These are phyloP conservation scores for Gynochthodes officinalis DNA, from an alignment of 257 asterid species.

Conservation along the genomic window DNA sequence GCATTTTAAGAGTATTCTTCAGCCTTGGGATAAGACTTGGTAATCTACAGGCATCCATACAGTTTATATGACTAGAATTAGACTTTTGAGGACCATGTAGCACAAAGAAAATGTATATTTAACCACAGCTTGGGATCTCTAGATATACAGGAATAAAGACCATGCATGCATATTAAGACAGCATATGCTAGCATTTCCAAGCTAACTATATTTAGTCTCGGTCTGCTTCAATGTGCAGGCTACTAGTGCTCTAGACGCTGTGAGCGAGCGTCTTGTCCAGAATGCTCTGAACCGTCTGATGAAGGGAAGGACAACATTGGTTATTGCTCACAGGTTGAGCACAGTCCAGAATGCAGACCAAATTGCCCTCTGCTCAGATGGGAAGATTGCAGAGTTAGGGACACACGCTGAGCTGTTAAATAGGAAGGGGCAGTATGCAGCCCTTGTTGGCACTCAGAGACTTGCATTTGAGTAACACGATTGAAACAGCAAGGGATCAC, in stretches of 20 bases:
- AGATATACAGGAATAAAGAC: background rate
- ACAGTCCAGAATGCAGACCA: conserved; percentile 87
- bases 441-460: conserved; percentile 82
- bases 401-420: conserved; percentile 73
- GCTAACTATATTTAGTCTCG: background rate
- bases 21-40: background rate
- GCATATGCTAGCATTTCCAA: background rate
- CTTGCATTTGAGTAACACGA: conserved; percentile 75
- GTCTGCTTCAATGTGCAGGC: conserved; percentile 50
- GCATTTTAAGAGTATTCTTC: conserved; percentile 3
- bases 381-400: conserved; percentile 82
- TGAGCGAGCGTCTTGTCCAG: conserved; percentile 91
- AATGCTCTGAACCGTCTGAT: conserved; percentile 79
- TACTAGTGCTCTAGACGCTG: conserved; percentile 88
- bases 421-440: conserved; percentile 73
- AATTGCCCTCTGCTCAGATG: conserved; percentile 82
- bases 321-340: conserved; percentile 95
- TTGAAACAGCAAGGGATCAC: background rate
- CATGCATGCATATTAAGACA: background rate
- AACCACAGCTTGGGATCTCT: background rate
- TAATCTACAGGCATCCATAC: no score
- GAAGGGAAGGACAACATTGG: conserved; percentile 96
- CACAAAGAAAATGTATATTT: background rate
- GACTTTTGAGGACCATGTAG: no score
- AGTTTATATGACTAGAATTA: no score